These are phyloP conservation scores for Hansenula sp. DNA, from an alignment of 1,139 yeast genomes.

Conservation along the genomic window DNA sequence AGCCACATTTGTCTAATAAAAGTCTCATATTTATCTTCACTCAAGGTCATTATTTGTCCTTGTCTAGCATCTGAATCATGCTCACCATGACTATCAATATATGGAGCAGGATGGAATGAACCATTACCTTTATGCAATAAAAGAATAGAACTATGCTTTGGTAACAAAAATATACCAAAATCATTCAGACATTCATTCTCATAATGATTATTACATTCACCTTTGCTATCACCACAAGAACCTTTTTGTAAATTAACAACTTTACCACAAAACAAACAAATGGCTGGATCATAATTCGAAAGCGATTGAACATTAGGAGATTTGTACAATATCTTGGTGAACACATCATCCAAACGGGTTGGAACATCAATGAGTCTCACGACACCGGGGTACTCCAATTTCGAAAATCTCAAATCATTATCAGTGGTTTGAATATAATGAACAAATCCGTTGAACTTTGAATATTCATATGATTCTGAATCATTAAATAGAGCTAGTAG, in stretches of 20 bases:
- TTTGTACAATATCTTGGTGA: constrained; percentile 49
- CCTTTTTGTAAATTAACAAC: constrained; percentile 62
- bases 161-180: constrained; percentile 75
- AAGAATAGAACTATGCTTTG: constrained; percentile 69
- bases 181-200: constrained; percentile 62
- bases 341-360: constrained; percentile 63
- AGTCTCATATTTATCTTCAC: constrained; percentile 59
- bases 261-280: constrained; percentile 80
- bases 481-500: constrained; percentile 19
- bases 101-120: constrained; percentile 81
- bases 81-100: constrained; percentile 84
- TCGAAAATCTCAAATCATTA: constrained; percentile 15
- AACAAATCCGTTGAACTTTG: constrained; percentile 14
- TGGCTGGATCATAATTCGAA: constrained; percentile 68
- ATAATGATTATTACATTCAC: constrained; percentile 67
- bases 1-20: constrained; percentile 70
- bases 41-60: constrained; percentile 68
- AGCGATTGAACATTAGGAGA: constrained; percentile 27
- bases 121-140: constrained; percentile 70
- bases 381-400: constrained; percentile 58
- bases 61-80: constrained; percentile 69
- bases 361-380: constrained; percentile 59
- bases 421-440: constrained; percentile 18
- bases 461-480: constrained; percentile 12
- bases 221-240: constrained; percentile 45